Base-by-base conservation (phyloP, 805 yeast genomes). In the Nakazawaea populi region DNA sequence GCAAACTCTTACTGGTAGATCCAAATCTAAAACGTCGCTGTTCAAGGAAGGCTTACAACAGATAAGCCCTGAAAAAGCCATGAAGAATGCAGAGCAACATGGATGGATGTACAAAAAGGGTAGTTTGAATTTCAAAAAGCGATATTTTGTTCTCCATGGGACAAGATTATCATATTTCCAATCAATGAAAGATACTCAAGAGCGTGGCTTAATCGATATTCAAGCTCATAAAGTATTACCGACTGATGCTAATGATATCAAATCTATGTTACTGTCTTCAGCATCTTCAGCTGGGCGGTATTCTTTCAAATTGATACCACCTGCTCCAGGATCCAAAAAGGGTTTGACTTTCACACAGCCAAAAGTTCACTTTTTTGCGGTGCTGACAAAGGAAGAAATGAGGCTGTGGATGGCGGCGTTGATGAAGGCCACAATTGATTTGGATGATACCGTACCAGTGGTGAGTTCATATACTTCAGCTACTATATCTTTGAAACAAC, bases 61-160 rank as follows among this genome's bases (percentile, higher is more conserved):
- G 18, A 75, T 88, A 12, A 75, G 86, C 0, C 96, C 97, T 0
- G 82, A 79, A 54, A 87, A 88, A 43, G 85, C 98, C 0, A 79
- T 87, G 45, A 80, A 80, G 57, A 71, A 85, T 6, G 89, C 97
- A 0, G 86, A 77, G 49, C 81, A 74, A 59, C 82, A 89, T 46
- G 99, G 99, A 2, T 94, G 97, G 96, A 89, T 94, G 96, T 82
- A 90, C 48, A 94, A 94, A 67, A 83, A 87, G 56, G 96, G 96
- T 28, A 87, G 85, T 52, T 77, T 85, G 52, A 80, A 89, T 14
- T 94, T 99, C 98, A 86, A 91, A 60, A 84, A 85, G 51, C 78
- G 99, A 47, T 84, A 75, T 60, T 91, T 91, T 63, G 83, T 92
- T 0, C 72, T 94, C 36, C 96, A 94, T 68, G 96, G 96, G 3